Evolutionary conservation across 2,329 filamentous ascomycete species (phyloP).

Genomic region (Talaromyces sp.): DNA sequence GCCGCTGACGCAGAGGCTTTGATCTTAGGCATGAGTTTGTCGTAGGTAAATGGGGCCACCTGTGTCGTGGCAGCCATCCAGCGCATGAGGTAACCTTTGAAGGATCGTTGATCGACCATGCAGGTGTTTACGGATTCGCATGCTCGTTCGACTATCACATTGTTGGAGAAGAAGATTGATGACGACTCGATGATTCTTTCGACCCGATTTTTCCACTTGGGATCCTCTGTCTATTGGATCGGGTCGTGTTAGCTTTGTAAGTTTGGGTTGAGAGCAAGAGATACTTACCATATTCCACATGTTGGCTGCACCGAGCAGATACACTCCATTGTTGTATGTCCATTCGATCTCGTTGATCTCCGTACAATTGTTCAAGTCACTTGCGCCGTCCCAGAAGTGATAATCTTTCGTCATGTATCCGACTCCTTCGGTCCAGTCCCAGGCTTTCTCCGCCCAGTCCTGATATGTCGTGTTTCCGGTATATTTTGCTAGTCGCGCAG

Average conservation of each 20-base stretch:
- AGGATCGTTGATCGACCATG: slow-evolving; percentile 65
- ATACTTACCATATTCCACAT: slow-evolving; percentile 57
- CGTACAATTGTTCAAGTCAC: slow-evolving; percentile 55
- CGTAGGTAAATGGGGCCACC: slow-evolving; percentile 59
- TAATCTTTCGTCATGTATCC: slow-evolving; percentile 55
- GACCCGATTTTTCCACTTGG: slow-evolving; percentile 57
- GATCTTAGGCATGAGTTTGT: slow-evolving; percentile 56
- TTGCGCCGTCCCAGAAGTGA: slow-evolving; percentile 59
- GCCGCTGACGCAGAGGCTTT: slow-evolving; percentile 57
- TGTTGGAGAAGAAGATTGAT: slow-evolving; percentile 53
- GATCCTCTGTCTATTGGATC: slow-evolving; percentile 36
- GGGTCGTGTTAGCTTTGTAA: not conserved
- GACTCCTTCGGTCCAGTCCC: slow-evolving; percentile 58
- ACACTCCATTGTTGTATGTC: slow-evolving; percentile 61
- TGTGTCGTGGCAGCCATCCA: slow-evolving; percentile 62
- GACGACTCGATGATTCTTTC: slow-evolving; percentile 58
- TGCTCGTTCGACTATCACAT: slow-evolving; percentile 61
- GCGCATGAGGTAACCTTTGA: slow-evolving; percentile 67
- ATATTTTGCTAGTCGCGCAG: slow-evolving; percentile 33
- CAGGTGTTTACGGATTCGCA: slow-evolving; percentile 61
- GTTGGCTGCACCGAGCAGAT: slow-evolving; percentile 57
- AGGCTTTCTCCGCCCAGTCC: slow-evolving; percentile 70
- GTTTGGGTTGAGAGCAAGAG: no score
- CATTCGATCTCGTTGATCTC: slow-evolving; percentile 57
- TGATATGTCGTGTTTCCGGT: slow-evolving; percentile 36